Evolutionary conservation across 805 yeast species (phyloP).

Genomic region (Wickerhamiella nectarea): DNA sequence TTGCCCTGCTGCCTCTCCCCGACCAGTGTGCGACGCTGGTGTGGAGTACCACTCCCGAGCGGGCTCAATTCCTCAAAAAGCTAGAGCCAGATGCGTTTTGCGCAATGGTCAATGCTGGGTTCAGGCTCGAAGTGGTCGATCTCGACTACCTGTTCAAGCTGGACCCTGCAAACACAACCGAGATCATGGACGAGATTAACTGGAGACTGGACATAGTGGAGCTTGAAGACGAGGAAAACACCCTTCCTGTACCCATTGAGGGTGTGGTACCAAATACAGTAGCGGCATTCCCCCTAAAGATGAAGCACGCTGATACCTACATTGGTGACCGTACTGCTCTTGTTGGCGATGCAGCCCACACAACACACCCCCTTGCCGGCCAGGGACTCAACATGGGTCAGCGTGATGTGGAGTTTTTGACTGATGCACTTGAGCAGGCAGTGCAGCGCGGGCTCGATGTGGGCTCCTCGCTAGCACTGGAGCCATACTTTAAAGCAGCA

Average conservation of each 20-base stretch:
- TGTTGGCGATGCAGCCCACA: slow-evolving; percentile 98
- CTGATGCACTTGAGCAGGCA: slow-evolving; percentile 56
- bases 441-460: slow-evolving; percentile 71
- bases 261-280: slow-evolving; percentile 49
- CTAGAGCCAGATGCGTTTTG: slow-evolving; percentile 51
- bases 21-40: slow-evolving; percentile 79
- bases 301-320: slow-evolving; percentile 85
- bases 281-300: slow-evolving; percentile 76
- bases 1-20: slow-evolving; percentile 83
- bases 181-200: slow-evolving; percentile 50
- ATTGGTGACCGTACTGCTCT: slow-evolving; percentile 73
- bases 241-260: slow-evolving; percentile 53
- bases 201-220: slow-evolving; percentile 46
- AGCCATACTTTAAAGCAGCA: slow-evolving; percentile 74
- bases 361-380: slow-evolving; percentile 95
- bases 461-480: slow-evolving; percentile 67
- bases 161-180: slow-evolving; percentile 25
- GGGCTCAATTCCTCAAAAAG: slow-evolving; percentile 48
- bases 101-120: slow-evolving; percentile 69
- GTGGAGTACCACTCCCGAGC: slow-evolving; percentile 77
- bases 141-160: slow-evolving; percentile 50
- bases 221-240: slow-evolving; percentile 38
- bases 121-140: slow-evolving; percentile 66
- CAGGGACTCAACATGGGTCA: slow-evolving; percentile 98
- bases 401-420: slow-evolving; percentile 67